A percentile compares a stretch with the other conserved stretches of the same genome.
These are phyloP conservation scores for Penicillium canescens DNA, from an alignment of 495 filamentous ascomycete genomes.

Conservation along the genomic window DNA sequence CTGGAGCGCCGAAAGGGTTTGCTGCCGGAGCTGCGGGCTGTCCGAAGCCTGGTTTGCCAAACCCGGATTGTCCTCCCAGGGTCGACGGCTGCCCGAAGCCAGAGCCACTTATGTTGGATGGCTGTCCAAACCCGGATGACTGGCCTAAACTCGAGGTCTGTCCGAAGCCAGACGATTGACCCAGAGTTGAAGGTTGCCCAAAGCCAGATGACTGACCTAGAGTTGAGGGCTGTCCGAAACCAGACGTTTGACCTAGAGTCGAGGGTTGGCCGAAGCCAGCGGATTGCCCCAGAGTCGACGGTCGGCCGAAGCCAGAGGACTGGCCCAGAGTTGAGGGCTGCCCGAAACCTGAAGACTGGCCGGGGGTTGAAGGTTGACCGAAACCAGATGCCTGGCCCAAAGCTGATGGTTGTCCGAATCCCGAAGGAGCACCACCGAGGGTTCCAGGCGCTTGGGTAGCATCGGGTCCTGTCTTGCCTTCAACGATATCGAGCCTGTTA, in stretches of 20 bases:
- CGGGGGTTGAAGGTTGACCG: conserved; percentile 33
- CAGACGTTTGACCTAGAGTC: conserved; percentile 6
- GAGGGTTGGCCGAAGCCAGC: conserved; percentile 35
- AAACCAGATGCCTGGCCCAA: conserved; percentile 5
- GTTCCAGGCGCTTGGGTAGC: conserved; percentile 14
- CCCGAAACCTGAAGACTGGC: conserved; percentile 32
- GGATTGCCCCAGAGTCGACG: conserved; percentile 30
- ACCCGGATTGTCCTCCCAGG: conserved; percentile 18
- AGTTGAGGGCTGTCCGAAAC: conserved; percentile 15
- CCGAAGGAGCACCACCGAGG: conserved; percentile 16
- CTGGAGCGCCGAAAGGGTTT: conserved; percentile 20
- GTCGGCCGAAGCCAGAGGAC: conserved; percentile 34
- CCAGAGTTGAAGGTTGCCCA: conserved; percentile 30
- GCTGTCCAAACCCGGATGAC: conserved; percentile 21
- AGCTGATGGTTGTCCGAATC: conserved; percentile 30
- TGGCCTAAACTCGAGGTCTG: conserved; percentile 22
- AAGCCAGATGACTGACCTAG: conserved; percentile 37
- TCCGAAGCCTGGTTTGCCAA: conserved; percentile 31
- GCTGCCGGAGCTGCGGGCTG: conserved; percentile 14
- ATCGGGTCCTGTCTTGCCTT: conserved; percentile 37
- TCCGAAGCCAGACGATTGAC: conserved; percentile 31
- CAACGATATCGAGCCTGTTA: conserved; percentile 74
- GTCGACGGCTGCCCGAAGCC: conserved; percentile 8
- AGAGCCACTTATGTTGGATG: conserved; percentile 26
- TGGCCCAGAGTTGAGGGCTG: conserved; percentile 29